Conservation (phyloP, 31 red algal species). For the Endocladia muricata region DNA sequence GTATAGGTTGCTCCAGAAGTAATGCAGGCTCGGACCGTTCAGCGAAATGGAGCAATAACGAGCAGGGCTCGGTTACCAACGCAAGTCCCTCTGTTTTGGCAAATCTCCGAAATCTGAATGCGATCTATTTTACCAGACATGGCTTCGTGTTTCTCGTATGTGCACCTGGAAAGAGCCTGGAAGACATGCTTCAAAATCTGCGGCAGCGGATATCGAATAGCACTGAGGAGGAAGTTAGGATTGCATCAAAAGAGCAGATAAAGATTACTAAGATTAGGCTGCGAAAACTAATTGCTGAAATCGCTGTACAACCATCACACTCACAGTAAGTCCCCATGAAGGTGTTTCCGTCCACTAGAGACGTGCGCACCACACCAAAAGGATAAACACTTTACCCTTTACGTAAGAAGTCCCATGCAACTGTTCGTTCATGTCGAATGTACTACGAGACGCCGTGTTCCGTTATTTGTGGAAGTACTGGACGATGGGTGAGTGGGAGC, state of each 20-base stretch:
- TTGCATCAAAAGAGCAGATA: conserved; percentile 9
- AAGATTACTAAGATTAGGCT: conserved; percentile 18
- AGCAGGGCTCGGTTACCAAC: neutral
- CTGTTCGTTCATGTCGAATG: too few species aligned
- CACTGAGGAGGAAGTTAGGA: neutral
- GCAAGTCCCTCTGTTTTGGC: neutral
- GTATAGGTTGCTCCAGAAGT: neutral
- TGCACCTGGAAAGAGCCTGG: conserved; percentile 12
- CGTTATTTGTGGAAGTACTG: too few species aligned
- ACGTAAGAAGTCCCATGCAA: too few species aligned
- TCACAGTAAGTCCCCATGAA: too few species aligned
- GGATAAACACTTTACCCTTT: too few species aligned
- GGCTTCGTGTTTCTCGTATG: conserved; percentile 35
- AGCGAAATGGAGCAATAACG: neutral
- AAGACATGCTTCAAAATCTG: conserved; percentile 6
- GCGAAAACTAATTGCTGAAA: conserved; percentile 10
- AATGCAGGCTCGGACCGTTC: neutral
- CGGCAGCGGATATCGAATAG: neutral
- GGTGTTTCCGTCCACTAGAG: too few species aligned
- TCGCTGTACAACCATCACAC: too few species aligned
- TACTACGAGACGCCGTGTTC: too few species aligned
- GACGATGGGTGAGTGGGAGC: too few species aligned
- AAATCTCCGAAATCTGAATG: conserved; percentile 1
- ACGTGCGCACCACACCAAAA: too few species aligned
- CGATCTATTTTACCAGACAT: conserved; percentile 18